Evolutionary conservation across 2,329 filamentous ascomycete genomes (phyloP).

Genomic region (Coniochaeta sp.): DNA sequence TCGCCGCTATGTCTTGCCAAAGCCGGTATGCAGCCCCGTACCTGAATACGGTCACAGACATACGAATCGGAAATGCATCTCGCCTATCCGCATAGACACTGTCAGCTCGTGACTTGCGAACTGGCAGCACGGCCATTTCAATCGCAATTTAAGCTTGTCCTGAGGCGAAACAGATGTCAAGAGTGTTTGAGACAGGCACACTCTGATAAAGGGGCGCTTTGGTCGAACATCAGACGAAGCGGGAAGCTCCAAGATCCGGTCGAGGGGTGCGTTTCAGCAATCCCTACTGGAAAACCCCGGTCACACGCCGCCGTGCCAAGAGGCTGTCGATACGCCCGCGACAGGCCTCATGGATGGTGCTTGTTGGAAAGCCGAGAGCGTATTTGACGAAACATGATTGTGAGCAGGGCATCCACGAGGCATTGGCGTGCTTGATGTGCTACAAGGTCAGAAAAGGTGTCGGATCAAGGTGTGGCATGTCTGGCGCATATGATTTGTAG

Average conservation of each 20-base stretch:
- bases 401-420: not conserved
- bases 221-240: not conserved
- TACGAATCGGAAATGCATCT: not conserved
- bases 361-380: too few relatives aligned
- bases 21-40: not conserved
- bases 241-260: not conserved
- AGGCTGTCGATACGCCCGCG: not conserved
- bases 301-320: slow-evolving; percentile 1
- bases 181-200: slow-evolving; percentile 2
- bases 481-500: not conserved
- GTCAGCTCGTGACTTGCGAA: not conserved
- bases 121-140: not conserved
- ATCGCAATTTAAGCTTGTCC: not conserved
- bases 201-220: not conserved
- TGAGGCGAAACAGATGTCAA: slow-evolving; percentile 1
- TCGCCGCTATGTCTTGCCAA: not conserved
- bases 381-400: not conserved
- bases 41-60: not conserved
- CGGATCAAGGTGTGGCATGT: not conserved
- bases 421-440: not conserved
- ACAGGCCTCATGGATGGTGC: too few relatives aligned
- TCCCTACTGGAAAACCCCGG: not conserved
- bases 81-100: not conserved
- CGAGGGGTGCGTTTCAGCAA: not conserved
- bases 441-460: not conserved